These are phyloP conservation scores for Isoetes taiwanensis DNA, from an alignment of 75 land plant species.

Conservation along the genomic window DNA sequence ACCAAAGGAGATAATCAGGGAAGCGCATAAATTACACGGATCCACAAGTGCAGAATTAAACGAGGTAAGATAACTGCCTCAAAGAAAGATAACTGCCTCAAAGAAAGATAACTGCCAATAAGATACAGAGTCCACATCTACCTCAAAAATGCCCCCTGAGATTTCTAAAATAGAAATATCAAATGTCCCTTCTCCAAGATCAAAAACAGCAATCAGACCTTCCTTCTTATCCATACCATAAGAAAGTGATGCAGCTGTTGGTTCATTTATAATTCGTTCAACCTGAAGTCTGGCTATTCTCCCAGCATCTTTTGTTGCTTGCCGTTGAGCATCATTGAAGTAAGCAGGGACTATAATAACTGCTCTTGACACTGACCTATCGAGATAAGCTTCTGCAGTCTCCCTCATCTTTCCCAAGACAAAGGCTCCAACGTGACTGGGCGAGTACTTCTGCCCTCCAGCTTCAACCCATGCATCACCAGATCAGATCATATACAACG, in stretches of 20 bases:
- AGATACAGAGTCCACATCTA: no score
- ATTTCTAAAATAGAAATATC: constrained; percentile 59
- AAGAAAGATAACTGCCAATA: no score
- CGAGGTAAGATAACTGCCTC: constrained; percentile 41
- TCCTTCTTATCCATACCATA: constrained; percentile 61
- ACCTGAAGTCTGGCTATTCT: constrained; percentile 59
- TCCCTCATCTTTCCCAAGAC: constrained; percentile 52
- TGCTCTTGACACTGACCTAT: constrained; percentile 38
- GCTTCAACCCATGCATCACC: constrained; percentile 66
- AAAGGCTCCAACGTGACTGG: constrained; percentile 56
- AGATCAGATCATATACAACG: no score
- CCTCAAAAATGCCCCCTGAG: constrained; percentile 66
- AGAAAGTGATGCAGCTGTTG: constrained; percentile 60
- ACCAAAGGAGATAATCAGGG: constrained; percentile 32
- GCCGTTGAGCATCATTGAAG: constrained; percentile 64
- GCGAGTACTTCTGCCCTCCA: constrained; percentile 53
- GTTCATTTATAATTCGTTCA: constrained; percentile 50
- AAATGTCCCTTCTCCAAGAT: constrained; percentile 62
- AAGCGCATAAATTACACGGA: constrained; percentile 55
- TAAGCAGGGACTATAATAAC: constrained; percentile 66
- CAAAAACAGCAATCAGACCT: constrained; percentile 51
- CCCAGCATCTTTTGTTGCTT: constrained; percentile 68
- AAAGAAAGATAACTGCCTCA: no score
- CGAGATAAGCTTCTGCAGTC: constrained; percentile 47
- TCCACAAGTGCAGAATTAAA: constrained; percentile 55